A percentile compares a stretch with the other conserved stretches of the same genome.
Evolutionary conservation across 371 early-diverging fungal genomes (phyloP).

Genomic region (Globomyces sp.): DNA sequence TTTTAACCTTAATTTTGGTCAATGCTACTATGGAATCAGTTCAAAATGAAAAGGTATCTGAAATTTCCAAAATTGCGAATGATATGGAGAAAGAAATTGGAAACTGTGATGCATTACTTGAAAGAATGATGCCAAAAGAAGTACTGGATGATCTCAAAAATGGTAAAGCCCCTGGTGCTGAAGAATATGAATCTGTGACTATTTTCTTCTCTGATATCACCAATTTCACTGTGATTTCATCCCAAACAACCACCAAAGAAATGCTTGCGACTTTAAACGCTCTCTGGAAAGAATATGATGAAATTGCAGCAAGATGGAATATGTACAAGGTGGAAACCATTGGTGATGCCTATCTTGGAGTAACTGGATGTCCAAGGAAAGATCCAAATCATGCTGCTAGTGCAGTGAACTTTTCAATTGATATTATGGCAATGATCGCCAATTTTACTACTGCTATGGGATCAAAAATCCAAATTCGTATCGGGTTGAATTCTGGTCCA

Average conservation of each 20-base stretch:
- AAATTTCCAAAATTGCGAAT: slow-evolving; percentile 26
- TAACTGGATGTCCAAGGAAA: slow-evolving; percentile 35
- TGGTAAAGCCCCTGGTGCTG: slow-evolving; percentile 34
- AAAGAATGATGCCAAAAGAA: slow-evolving; percentile 39
- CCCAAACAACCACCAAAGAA: slow-evolving; percentile 33
- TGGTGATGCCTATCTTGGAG: slow-evolving; percentile 45
- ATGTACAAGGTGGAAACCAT: slow-evolving; percentile 52
- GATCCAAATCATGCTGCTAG: slow-evolving; percentile 36
- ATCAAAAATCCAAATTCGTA: slow-evolving; percentile 35
- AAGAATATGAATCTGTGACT: slow-evolving; percentile 38
- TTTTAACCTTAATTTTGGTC: slow-evolving; percentile 28
- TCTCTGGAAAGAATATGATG: slow-evolving; percentile 44
- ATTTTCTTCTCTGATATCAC: slow-evolving; percentile 44
- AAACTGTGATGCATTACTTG: slow-evolving; percentile 34
- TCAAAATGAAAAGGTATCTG: slow-evolving; percentile 22
- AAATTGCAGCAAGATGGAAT: slow-evolving; percentile 39
- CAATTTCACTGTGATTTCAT: slow-evolving; percentile 31
- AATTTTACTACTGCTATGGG: slow-evolving; percentile 32
- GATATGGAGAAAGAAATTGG: slow-evolving; percentile 32
- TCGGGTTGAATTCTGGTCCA: slow-evolving; percentile 46
- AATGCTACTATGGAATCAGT: slow-evolving; percentile 16
- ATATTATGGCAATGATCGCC: slow-evolving; percentile 37
- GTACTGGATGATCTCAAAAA: slow-evolving; percentile 36
- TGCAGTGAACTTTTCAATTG: slow-evolving; percentile 36
- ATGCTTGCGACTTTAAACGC: slow-evolving; percentile 38